Evolutionary conservation across 1,284 basidiomycete species (phyloP).

Genomic region (Ceratobasidium sp.): DNA sequence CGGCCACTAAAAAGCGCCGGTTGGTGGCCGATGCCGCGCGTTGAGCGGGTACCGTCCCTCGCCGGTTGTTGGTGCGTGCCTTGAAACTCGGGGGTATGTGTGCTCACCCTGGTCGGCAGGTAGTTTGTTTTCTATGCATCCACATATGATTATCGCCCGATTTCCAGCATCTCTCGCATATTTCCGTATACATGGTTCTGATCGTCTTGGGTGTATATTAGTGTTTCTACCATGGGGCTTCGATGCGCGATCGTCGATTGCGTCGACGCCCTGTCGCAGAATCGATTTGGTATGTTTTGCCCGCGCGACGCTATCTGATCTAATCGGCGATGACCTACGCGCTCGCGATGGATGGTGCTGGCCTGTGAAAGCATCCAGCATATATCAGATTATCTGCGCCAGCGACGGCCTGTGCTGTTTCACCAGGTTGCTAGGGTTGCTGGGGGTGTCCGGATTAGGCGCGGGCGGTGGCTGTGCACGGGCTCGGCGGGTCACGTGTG

Average conservation of each 20-base stretch:
- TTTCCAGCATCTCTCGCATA: too few relatives aligned
- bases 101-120: background rate
- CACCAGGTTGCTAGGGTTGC: conserved; percentile 19
- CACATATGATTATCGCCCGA: conserved; percentile 1
- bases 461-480: background rate
- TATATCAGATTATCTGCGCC: background rate
- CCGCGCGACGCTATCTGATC: too few relatives aligned
- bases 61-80: background rate
- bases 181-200: background rate
- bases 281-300: conserved; percentile 16
- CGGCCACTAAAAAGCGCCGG: conserved; percentile 29
- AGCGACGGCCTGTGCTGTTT: conserved; percentile 11
- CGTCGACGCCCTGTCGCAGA: background rate
- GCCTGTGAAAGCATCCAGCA: conserved; percentile 7
- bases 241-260: conserved; percentile 9
- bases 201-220: conserved; percentile 13
- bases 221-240: conserved; percentile 6
- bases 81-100: background rate
- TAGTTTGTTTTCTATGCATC: background rate
- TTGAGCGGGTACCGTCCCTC: background rate
- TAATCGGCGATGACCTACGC: too few relatives aligned
- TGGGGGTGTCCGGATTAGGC: background rate
- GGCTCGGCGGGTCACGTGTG: background rate
- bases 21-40: conserved; percentile 6
- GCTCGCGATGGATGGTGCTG: too few relatives aligned